Conservation (phyloP, 139 green algal species). For the Medakamo hakoo region DNA sequence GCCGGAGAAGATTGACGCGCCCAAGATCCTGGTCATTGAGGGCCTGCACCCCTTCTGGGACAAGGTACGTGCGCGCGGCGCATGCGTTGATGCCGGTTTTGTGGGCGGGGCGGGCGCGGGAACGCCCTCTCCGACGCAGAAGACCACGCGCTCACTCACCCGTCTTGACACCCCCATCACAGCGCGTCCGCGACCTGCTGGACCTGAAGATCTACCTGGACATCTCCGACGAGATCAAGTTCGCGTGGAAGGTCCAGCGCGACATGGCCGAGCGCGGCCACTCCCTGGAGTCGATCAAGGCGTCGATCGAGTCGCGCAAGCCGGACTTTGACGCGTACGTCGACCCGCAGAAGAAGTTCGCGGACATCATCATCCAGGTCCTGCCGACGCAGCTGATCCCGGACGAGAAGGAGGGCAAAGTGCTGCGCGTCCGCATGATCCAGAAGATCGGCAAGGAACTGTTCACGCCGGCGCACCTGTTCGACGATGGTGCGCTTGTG, state of each 20-base stretch:
- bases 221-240: constrained; percentile 98
- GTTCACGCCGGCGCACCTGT: constrained; percentile 89
- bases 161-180: too few species aligned
- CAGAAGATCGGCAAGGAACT: constrained; percentile 88
- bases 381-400: constrained; percentile 98
- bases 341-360: constrained; percentile 97
- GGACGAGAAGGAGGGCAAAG: constrained; percentile 96
- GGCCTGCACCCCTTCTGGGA: constrained; percentile 98
- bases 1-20: constrained; percentile 72
- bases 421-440: constrained; percentile 97
- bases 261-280: constrained; percentile 99
- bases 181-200: constrained; percentile 81
- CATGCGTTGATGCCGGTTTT: too few species aligned
- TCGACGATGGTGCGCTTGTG: too few species aligned
- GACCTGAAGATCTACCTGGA: constrained; percentile 99
- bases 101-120: too few species aligned
- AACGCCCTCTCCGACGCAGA: too few species aligned
- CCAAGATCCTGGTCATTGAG: constrained; percentile 94
- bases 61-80: too few species aligned
- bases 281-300: constrained; percentile 88
- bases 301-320: constrained; percentile 93
- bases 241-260: constrained; percentile 99
- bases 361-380: constrained; percentile 96
- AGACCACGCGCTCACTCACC: too few species aligned
- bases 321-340: constrained; percentile 98